Evolutionary conservation across 345 rosid species (phyloP), one percentile per base, ranked within the genome.

Genomic region (Microcos paniculata): DNA sequence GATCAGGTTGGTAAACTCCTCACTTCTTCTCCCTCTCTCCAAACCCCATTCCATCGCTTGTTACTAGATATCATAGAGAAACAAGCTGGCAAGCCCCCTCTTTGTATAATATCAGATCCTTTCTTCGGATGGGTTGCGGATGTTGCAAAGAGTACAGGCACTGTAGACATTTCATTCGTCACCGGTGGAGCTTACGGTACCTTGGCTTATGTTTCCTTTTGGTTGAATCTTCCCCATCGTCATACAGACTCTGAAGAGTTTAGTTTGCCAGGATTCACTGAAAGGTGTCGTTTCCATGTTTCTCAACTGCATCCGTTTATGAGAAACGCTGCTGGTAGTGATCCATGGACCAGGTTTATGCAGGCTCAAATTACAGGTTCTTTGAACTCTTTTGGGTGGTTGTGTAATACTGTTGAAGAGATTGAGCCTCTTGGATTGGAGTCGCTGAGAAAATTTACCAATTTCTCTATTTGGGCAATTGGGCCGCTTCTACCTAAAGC

Each of bases 201-300:
- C 18, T 14, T 82, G 68, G 88, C 87, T 15, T 84, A 73, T 62
- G 15, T 65, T 1, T 87, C 90, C 13, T 0, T 87, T 8, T 87
- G 89, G 92, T 62, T 81, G 43, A 80, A 80, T 79, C 88, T 86
- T 51, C 87, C 91, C 13, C 92, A 86, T 48, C 77, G 77, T 4
- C 33, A 31, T 8, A 70, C 62, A 1, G 79, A 75, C 42, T 74
- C 79, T 8, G 75, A 80, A 18, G 81, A 86, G 74, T 87, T 89
- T 23, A 24, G 8, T 12, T n/a, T 79, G 14, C 87, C 87, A 0
- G 89, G 89, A 0, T 89, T 89, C 70, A 89, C 88, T 0, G 85
- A 87, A 5, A 59, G 71, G 18, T 83, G 69, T 11, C 82, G 73
- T 14, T 84, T 89, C 35, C 86, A 87, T 40, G 26, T 80, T 21